Percentiles rank a stretch among this genome's conserved stretches.
These are phyloP conservation scores for Pichia pseudocactophila DNA, from an alignment of 805 yeast species.

Conservation along the genomic window DNA sequence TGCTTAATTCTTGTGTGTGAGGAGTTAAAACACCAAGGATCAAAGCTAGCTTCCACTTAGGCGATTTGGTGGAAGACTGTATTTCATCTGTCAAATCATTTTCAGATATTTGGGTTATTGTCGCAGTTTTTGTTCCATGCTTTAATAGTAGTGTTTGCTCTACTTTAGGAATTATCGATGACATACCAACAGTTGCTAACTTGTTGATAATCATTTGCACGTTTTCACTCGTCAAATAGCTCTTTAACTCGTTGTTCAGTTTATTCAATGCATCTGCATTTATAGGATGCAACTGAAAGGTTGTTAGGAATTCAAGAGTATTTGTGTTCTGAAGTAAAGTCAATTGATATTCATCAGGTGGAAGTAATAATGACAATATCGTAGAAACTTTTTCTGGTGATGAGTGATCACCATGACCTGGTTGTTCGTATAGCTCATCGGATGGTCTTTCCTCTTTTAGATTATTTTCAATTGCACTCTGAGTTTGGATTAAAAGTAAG, in stretches of 20 bases:
- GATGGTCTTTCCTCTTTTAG: slow-evolving; percentile 4
- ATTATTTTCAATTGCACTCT: slow-evolving; percentile 19
- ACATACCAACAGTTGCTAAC: slow-evolving; percentile 36
- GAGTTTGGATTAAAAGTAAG: slow-evolving; percentile 31
- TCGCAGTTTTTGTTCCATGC: slow-evolving; percentile 1
- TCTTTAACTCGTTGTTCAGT: slow-evolving; percentile 24
- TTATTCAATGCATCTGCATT: slow-evolving; percentile 23
- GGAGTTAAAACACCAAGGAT: slow-evolving; percentile 60
- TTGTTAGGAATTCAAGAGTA: slow-evolving; percentile 31
- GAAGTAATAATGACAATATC: slow-evolving; percentile 30
- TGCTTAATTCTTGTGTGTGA: slow-evolving; percentile 39
- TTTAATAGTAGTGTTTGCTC: slow-evolving; percentile 12
- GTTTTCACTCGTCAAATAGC: slow-evolving; percentile 22
- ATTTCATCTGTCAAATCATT: slow-evolving; percentile 1
- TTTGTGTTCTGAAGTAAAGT: slow-evolving; percentile 47
- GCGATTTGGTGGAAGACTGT: slow-evolving; percentile 8
- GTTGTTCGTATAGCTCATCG: slow-evolving; percentile 4
- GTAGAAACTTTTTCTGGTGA: not conserved
- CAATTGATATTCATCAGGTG: slow-evolving; percentile 44
- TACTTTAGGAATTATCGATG: slow-evolving; percentile 40
- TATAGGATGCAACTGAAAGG: slow-evolving; percentile 19
- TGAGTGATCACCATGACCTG: not conserved
- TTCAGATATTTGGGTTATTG: not conserved
- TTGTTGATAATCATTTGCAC: slow-evolving; percentile 26
- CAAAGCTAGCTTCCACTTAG: slow-evolving; percentile 49